phyloP scores from a whole-genome alignment of 805 yeast species.

The Wickerhamiella sorbophila region DNA sequence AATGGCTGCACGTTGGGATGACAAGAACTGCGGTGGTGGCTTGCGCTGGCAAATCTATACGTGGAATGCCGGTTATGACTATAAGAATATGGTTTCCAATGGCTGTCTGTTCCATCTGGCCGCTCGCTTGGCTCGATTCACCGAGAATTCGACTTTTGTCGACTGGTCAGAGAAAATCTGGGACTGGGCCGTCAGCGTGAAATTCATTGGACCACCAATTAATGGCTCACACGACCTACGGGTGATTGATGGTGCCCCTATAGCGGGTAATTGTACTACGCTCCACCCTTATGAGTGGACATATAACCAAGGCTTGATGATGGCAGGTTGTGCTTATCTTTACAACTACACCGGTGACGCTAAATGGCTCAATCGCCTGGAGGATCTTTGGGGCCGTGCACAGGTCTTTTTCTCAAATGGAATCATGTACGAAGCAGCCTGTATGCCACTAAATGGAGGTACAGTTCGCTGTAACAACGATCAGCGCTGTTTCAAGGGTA shows the following conservation, averaged over 20 bases:
- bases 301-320: constrained; percentile 67
- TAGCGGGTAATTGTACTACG: constrained; percentile 43
- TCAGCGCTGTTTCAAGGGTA: constrained; percentile 87
- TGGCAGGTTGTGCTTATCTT: constrained; percentile 69
- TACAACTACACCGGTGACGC: constrained; percentile 56
- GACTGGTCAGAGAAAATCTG: constrained; percentile 64
- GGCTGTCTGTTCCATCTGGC: constrained; percentile 80
- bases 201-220: constrained; percentile 31
- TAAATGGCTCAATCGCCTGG: constrained; percentile 52
- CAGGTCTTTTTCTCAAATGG: constrained; percentile 35
- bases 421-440: constrained; percentile 70
- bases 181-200: constrained; percentile 57
- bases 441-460: constrained; percentile 38
- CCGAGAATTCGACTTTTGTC: constrained; percentile 56
- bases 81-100: constrained; percentile 83
- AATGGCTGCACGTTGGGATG: constrained; percentile 84
- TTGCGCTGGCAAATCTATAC: constrained; percentile 91
- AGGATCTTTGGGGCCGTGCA: constrained; percentile 38
- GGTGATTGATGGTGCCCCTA: constrained; percentile 24
- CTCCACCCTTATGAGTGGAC: constrained; percentile 61
- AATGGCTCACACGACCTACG: constrained; percentile 30
- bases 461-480: constrained; percentile 54
- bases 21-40: constrained; percentile 64
- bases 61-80: constrained; percentile 90
- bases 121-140: constrained; percentile 74